phyloP scores from a whole-genome alignment of 2,329 filamentous ascomycete genomes.

The Cylindrodendrum hubeiense region DNA sequence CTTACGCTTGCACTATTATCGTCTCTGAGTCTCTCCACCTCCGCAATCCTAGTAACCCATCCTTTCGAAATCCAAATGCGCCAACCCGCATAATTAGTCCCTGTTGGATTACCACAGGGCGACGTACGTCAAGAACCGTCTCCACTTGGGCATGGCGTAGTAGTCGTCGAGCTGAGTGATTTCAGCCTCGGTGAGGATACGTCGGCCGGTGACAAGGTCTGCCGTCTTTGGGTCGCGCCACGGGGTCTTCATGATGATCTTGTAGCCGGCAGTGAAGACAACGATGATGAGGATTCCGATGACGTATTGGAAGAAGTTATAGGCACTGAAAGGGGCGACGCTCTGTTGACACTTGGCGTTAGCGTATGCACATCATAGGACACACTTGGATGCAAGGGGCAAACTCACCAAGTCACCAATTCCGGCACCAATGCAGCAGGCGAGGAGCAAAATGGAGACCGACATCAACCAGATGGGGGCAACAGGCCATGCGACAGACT shows the following conservation, averaged over 20 bases:
- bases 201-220: constrained; percentile 32
- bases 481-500: constrained; percentile 23
- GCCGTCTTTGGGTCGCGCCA: constrained; percentile 36
- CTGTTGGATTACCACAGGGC: constrained; percentile 30
- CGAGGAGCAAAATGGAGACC: constrained; percentile 22
- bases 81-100: neutral
- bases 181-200: constrained; percentile 27
- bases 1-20: neutral
- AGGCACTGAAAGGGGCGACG: constrained; percentile 21
- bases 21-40: neutral
- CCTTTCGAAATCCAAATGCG: neutral
- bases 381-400: no score
- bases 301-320: constrained; percentile 36
- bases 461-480: constrained; percentile 24
- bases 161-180: constrained; percentile 36
- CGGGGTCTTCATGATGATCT: constrained; percentile 31
- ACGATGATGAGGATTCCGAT: constrained; percentile 36
- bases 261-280: constrained; percentile 35
- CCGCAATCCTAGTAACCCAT: neutral
- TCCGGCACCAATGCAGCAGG: constrained; percentile 25
- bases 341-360: constrained; percentile 3
- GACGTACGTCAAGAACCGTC: constrained; percentile 36
- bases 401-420: constrained; percentile 23
- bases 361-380: neutral
- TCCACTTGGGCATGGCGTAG: constrained; percentile 31